Evolutionary conservation across 441 rosid genomes (phyloP).

Genomic region (Hura crepitans): DNA sequence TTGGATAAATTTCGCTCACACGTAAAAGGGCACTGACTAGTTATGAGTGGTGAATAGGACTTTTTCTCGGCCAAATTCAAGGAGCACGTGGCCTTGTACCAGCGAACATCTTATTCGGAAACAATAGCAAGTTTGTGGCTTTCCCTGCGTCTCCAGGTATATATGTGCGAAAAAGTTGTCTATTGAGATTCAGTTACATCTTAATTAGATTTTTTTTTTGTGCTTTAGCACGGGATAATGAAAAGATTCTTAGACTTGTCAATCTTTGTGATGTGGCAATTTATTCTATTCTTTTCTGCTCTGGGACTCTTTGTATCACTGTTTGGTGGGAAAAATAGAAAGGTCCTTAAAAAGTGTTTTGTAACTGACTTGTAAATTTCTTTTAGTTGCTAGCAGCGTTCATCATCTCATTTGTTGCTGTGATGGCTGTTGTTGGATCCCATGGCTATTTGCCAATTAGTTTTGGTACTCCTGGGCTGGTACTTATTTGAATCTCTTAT

Average conservation of each 20-base stretch:
- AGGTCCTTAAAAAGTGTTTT: conserved; percentile 13
- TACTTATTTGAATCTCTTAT: conserved; percentile 27
- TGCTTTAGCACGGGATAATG: not conserved
- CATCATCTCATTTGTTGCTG: conserved; percentile 67
- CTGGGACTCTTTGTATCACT: not conserved
- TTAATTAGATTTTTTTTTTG: not conserved
- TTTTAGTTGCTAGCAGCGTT: conserved; percentile 74
- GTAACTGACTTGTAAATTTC: conserved; percentile 18
- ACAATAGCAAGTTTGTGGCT: conserved; percentile 89
- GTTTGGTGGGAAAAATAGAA: not conserved
- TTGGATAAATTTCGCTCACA: not conserved
- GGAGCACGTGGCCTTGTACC: conserved; percentile 61
- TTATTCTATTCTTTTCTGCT: not conserved
- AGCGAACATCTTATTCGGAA: conserved; percentile 81
- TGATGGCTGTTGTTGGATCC: conserved; percentile 81
- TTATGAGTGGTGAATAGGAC: conserved; percentile 44
- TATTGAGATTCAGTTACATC: not conserved
- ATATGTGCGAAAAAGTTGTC: conserved; percentile 3
- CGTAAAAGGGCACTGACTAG: conserved; percentile 9
- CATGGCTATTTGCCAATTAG: conserved; percentile 57
- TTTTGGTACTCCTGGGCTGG: conserved; percentile 95
- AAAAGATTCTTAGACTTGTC: not conserved
- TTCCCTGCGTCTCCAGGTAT: conserved; percentile 95
- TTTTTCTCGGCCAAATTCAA: conserved; percentile 57
- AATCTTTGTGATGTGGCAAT: conserved; percentile 3